Base-by-base conservation (phyloP, 202 grass and related monocot species). In the Cymbopogon flexuosus region DNA sequence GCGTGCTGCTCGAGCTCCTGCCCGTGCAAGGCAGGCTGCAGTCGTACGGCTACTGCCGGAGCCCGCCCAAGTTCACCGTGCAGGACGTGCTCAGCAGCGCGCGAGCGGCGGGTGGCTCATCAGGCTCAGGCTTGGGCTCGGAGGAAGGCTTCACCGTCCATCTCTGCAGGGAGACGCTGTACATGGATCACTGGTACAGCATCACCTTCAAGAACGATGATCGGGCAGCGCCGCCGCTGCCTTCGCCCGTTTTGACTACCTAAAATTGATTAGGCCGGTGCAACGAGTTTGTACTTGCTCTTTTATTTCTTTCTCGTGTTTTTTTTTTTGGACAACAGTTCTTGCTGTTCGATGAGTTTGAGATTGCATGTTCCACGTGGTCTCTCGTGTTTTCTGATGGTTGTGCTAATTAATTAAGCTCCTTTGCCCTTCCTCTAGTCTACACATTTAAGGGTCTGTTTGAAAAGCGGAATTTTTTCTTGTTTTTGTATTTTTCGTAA, bases 141-240 rank as follows among this genome's bases (percentile, higher is more conserved):
- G 80, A 74, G 19, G 59, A 74, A 39, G 43, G 80, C 5, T 82
- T 82, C 70, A 82, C 84, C 29, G 2, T 86, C 14, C 84, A 81
- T 22, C 62, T 86, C 0, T 81, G 70, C 10, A 80, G 70, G 70
- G 84, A 86, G 77, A 86, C 77, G 0, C 62, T 86, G 29, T 86
- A 86, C 62, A 86, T 75, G 84, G 84, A 86, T 81, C 84, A 86
- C 70, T 81, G 84, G 84, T 81, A 86, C 40, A 86, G 62, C 77
- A 69, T 86, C 70, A 86, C 77, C 33, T 75, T 86, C 49, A 86
- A 60, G 61, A 68, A 61, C 46, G 76, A 77, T 61, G 58, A 22
- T 1, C 5, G 1, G 24, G 14, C 33, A 3, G 0, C 62, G 14
- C 0, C 46, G 14, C 39, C 45, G 29, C n/a, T 8, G 6, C 7